Base-by-base conservation (phyloP, 305 asterid species). In the Coffea humblotiana region DNA sequence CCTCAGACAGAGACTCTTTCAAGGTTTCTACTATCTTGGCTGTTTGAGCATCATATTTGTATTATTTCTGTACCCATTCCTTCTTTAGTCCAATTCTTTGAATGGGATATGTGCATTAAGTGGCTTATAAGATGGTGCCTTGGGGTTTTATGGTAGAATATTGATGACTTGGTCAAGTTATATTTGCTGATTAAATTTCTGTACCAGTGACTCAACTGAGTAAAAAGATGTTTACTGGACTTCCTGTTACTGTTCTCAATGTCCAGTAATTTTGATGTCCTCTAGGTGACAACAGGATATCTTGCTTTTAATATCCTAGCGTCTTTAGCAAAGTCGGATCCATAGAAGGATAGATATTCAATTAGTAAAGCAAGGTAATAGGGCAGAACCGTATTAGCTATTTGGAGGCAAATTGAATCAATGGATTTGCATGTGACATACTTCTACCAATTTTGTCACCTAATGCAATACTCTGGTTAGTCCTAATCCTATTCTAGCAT, bases 1-100 rank as follows among this genome's bases (percentile, higher is more conserved):
- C 88, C 79, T 81, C 88, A 54, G 89, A 83, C 60, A 90, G 78
- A 83, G 83, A 79, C 78, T 81, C 84, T 83, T 80, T 94, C 66
- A 89, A 91, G 97, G 99, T 96, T 75, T 71, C 56, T 78, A 81
- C 48, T 37, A 15, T 25, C 16, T 76, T 43, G 6, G 47, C 71
- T 48, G 48, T 63, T n/a, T 25, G 61, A 58, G 19, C 47, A 76
- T 45, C 27, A 70, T 63, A 45, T 45, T 76, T 67, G 15, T 76
- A 45, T 45, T 32, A 12, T 2, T 25, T 29, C 18, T 43, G 48
- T 61, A 25, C 6, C 25, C 49, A 14, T 40, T 76, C 10, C 2
- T 79, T 78, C 45, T n/a, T 61, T 77, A 78, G 40, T 51, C 76
- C 64, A 65, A 19, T 25, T 35, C 16, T 19, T 15, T n/a, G 9